Percentiles rank a stretch among this genome's conserved stretches.
Conservation (phyloP, 2,329 filamentous ascomycete species). For the Ceratocystis huliohia region DNA sequence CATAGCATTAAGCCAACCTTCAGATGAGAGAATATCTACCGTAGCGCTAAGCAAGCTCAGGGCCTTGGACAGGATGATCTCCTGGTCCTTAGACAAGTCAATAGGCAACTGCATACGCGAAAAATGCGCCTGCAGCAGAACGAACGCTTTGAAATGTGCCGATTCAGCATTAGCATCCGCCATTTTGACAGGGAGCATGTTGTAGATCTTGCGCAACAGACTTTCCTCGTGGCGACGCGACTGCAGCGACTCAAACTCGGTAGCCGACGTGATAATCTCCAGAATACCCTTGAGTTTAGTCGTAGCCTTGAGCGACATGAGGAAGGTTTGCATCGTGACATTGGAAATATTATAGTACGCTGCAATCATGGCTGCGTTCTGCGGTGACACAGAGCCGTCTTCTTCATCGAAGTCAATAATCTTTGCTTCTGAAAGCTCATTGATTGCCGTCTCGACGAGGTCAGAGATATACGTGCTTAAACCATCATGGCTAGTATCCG, state of each 20-base stretch:
- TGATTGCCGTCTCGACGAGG: constrained; percentile 81
- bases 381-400: constrained; percentile 74
- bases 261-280: constrained; percentile 92
- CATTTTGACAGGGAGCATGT: constrained; percentile 92
- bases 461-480: constrained; percentile 92
- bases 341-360: constrained; percentile 99
- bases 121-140: constrained; percentile 95
- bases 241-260: constrained; percentile 90
- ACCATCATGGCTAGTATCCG: constrained; percentile 78
- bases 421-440: constrained; percentile 81
- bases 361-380: constrained; percentile 95
- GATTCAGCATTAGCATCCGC: constrained; percentile 72
- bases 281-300: constrained; percentile 95
- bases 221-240: constrained; percentile 85
- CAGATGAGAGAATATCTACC: constrained; percentile 89
- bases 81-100: constrained; percentile 91
- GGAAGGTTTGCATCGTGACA: constrained; percentile 97
- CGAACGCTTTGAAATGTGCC: constrained; percentile 96
- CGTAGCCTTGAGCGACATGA: constrained; percentile 73
- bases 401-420: constrained; percentile 93
- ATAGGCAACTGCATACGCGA: constrained; percentile 93
- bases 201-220: constrained; percentile 82
- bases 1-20: constrained; percentile 94
- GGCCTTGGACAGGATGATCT: constrained; percentile 71
- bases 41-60: constrained; percentile 79